A percentile compares a stretch with the other conserved stretches of the same genome.
phyloP scores from a whole-genome alignment of 805 yeast genomes.

The Hemisphaericaspora nanyangensis region DNA sequence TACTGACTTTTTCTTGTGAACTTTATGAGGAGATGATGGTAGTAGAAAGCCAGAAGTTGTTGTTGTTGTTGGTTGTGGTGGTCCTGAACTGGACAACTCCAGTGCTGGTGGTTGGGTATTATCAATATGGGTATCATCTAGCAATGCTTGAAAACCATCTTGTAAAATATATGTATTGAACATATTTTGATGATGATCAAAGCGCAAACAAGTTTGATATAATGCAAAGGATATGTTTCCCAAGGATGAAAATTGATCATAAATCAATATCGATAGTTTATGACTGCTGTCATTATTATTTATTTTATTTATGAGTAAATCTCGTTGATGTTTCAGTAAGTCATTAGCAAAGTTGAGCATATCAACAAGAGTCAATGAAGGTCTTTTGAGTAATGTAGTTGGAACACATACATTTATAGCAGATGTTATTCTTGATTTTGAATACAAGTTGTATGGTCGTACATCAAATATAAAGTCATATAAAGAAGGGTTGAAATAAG shows the following conservation, averaged over 20 bases:
- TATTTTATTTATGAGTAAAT: constrained; percentile 14
- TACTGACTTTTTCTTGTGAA: not conserved
- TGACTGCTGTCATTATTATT: constrained; percentile 3
- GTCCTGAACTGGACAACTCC: not conserved
- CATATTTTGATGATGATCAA: constrained; percentile 7
- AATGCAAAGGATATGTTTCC: constrained; percentile 11
- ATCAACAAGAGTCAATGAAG: constrained; percentile 27
- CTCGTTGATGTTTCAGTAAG: constrained; percentile 18
- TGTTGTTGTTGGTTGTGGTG: not conserved
- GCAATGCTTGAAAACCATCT: constrained; percentile 28
- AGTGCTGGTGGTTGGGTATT: not conserved
- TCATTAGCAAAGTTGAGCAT: constrained; percentile 29
- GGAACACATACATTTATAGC: constrained; percentile 42
- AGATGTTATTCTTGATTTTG: constrained; percentile 22
- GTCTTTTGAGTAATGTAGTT: constrained; percentile 40
- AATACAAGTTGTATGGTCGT: constrained; percentile 36
- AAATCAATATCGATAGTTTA: constrained; percentile 24
- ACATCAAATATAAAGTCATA: constrained; percentile 27
- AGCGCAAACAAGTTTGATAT: constrained; percentile 30
- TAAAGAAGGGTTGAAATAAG: not conserved
- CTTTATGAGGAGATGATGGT: not conserved
- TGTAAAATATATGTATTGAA: constrained; percentile 21
- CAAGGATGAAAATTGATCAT: constrained; percentile 26
- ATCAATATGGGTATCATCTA: no score
- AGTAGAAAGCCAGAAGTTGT: no score